Base-by-base conservation (phyloP, 2,329 filamentous ascomycete genomes). In the Scleromitrula shiraiana region DNA sequence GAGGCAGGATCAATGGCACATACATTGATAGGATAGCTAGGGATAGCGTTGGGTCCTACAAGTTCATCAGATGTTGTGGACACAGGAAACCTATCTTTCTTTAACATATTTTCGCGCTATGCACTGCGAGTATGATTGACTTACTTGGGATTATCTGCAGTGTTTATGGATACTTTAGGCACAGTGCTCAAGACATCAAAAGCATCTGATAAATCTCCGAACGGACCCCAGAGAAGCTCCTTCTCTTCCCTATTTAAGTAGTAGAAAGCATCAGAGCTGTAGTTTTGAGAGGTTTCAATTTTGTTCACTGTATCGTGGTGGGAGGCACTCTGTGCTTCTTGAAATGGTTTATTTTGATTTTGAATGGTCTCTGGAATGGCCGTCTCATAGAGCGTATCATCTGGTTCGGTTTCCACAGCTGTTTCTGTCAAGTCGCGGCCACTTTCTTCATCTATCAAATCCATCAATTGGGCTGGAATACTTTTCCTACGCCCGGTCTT, bases 401-500 rank as follows among this genome's bases (percentile, higher is more conserved):
- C n/a, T n/a, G n/a, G n/a, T n/a, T n/a, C n/a, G n/a, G n/a, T n/a
- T n/a, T n/a, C n/a, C n/a, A 29, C 26, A 29, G 7, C 12, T 29
- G 26, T 29, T 12, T 29, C 26, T 29, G 12, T 29, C 7, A 7
- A 29, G 12, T 29, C 26, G 7, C 7, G 26, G 7, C 7, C 26
- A 12, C 26, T 29, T 7, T 29, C 12, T 7, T 29, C 26, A 12
- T 7, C 12, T 29, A 12, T 29, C 12, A n/a, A n/a, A n/a, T n/a
- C n/a, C n/a, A n/a, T n/a, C n/a, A n/a, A n/a, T n/a, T n/a, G n/a
- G n/a, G 26, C 12, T 29, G 26, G 12, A 29, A 12, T 29, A 12
- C 26, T 12, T 29, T 29, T 29, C 7, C 26, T 7, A n/a, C n/a
- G n/a, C n/a, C n/a, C n/a, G n/a, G 44, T 56, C 43, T 57, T 59